These are phyloP conservation scores for Suhomyces chickasaworum DNA, from an alignment of 1,139 yeast genomes.

Conservation along the genomic window DNA sequence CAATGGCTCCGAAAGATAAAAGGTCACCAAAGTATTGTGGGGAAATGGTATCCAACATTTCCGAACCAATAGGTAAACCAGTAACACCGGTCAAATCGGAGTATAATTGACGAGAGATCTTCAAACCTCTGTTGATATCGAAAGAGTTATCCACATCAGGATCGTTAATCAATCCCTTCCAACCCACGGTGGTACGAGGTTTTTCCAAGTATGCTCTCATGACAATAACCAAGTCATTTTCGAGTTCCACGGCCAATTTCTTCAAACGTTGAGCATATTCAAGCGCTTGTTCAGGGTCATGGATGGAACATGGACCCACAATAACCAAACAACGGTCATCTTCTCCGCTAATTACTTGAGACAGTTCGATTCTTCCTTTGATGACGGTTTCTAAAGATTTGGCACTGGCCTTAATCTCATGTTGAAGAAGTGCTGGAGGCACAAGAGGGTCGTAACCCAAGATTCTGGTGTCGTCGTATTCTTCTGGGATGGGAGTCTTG, in stretches of 20 bases:
- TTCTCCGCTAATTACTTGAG: slow-evolving; percentile 66
- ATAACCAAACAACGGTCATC: slow-evolving; percentile 86
- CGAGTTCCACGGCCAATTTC: slow-evolving; percentile 65
- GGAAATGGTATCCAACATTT: slow-evolving; percentile 96
- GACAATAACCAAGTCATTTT: slow-evolving; percentile 75
- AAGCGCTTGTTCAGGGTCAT: slow-evolving; percentile 84
- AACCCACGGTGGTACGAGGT: slow-evolving; percentile 98
- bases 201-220: slow-evolving; percentile 98
- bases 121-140: slow-evolving; percentile 93
- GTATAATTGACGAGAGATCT: slow-evolving; percentile 83
- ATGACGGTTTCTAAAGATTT: slow-evolving; percentile 67
- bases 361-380: slow-evolving; percentile 74
- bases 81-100: slow-evolving; percentile 76
- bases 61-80: slow-evolving; percentile 86
- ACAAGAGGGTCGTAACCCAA: slow-evolving; percentile 89
- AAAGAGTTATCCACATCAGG: slow-evolving; percentile 92
- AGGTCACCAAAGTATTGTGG: slow-evolving; percentile 96
- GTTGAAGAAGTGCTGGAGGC: slow-evolving; percentile 82
- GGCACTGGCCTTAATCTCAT: slow-evolving; percentile 71
- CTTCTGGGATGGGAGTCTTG: slow-evolving; percentile 62
- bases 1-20: slow-evolving; percentile 94
- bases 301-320: slow-evolving; percentile 95
- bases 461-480: slow-evolving; percentile 85
- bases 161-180: slow-evolving; percentile 98
- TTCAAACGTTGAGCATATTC: slow-evolving; percentile 80